These are phyloP conservation scores for Dactylellina sp. DNA, from an alignment of 2,329 filamentous ascomycete genomes.

Conservation along the genomic window DNA sequence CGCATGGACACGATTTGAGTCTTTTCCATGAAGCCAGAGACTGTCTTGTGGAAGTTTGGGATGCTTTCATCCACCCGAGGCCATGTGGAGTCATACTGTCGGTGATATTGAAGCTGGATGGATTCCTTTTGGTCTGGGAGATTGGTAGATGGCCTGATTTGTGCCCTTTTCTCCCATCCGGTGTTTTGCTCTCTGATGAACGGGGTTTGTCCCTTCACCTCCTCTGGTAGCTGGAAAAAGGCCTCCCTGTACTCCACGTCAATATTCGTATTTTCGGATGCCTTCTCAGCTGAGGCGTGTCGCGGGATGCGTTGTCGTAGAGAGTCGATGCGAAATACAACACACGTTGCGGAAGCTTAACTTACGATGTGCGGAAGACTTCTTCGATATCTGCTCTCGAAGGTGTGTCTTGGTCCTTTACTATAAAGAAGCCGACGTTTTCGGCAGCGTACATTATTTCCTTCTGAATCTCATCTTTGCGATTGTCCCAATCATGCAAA, in stretches of 20 bases:
- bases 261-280: constrained; percentile 61
- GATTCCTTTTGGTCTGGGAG: constrained; percentile 72
- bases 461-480: constrained; percentile 69
- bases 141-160: constrained; percentile 72
- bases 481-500: constrained; percentile 68
- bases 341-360: constrained; percentile 54
- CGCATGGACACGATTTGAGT: constrained; percentile 69
- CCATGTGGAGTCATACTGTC: constrained; percentile 69
- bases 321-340: constrained; percentile 39
- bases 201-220: constrained; percentile 69
- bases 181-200: constrained; percentile 69
- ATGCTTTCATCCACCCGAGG: constrained; percentile 65
- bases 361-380: constrained; percentile 58
- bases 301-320: constrained; percentile 48
- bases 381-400: constrained; percentile 66
- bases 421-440: constrained; percentile 72
- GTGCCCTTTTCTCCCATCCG: constrained; percentile 72
- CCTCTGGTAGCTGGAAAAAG: constrained; percentile 70
- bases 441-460: constrained; percentile 70
- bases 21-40: constrained; percentile 69
- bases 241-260: constrained; percentile 63
- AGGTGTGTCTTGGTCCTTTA: constrained; percentile 70
- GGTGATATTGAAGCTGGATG: constrained; percentile 74
- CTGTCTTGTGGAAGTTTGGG: constrained; percentile 67
- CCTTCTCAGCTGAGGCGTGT: constrained; percentile 63